These are phyloP conservation scores for Schizothecium vesticola DNA, from an alignment of 495 filamentous ascomycete genomes.

Conservation along the genomic window DNA sequence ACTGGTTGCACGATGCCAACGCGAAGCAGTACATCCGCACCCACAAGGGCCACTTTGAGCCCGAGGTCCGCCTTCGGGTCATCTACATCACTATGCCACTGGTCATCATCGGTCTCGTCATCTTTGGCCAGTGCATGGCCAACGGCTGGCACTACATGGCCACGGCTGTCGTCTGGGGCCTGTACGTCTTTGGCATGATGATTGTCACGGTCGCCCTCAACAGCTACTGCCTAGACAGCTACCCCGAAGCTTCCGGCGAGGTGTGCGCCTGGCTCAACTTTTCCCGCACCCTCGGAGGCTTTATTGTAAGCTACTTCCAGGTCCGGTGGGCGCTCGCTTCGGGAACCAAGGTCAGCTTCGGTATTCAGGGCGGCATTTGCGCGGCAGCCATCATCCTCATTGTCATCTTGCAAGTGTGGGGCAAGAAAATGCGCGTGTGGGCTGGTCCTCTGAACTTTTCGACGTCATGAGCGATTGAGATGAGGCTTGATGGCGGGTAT, in stretches of 20 bases:
- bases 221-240: conserved; percentile 56
- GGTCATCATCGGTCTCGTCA: conserved; percentile 46
- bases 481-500: not conserved
- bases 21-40: conserved; percentile 44
- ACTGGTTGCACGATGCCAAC: conserved; percentile 55
- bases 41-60: conserved; percentile 51
- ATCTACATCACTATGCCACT: conserved; percentile 47
- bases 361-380: conserved; percentile 46
- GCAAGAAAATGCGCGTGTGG: conserved; percentile 38
- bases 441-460: conserved; percentile 21
- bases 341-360: conserved; percentile 41
- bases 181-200: conserved; percentile 58
- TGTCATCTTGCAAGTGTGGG: conserved; percentile 39
- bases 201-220: conserved; percentile 57
- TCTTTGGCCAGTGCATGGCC: conserved; percentile 53
- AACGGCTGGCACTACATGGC: conserved; percentile 53
- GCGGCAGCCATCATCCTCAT: conserved; percentile 38
- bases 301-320: conserved; percentile 51
- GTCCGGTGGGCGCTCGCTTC: conserved; percentile 30
- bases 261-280: conserved; percentile 51
- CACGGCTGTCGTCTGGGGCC: conserved; percentile 48
- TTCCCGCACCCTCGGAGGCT: conserved; percentile 42
- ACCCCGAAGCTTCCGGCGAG: conserved; percentile 53
- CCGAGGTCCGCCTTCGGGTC: conserved; percentile 53
- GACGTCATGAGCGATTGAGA: not conserved